Conservation (phyloP, 2,329 filamentous ascomycete genomes). For the Cladophialophora immunda region DNA sequence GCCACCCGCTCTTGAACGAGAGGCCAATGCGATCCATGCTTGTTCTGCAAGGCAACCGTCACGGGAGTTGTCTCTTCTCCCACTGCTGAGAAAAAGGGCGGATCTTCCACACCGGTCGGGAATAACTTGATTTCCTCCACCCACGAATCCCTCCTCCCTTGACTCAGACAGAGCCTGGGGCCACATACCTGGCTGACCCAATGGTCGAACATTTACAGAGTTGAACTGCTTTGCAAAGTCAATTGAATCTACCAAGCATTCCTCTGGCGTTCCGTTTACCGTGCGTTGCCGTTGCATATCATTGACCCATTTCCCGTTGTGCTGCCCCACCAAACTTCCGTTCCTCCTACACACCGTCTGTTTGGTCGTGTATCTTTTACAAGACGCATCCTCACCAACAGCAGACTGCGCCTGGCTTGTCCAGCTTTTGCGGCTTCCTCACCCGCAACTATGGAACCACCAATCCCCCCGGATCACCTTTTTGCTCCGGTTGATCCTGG, state of each 20-base stretch:
- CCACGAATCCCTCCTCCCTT: slow-evolving; percentile 17
- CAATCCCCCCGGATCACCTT: slow-evolving; percentile 31
- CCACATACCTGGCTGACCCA: slow-evolving; percentile 6
- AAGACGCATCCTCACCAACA: slow-evolving; percentile 32
- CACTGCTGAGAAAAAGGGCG: neutral
- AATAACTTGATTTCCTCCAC: slow-evolving; percentile 12
- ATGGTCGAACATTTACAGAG: neutral
- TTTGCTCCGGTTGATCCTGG: slow-evolving; percentile 28
- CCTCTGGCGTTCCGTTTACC: slow-evolving; percentile 3
- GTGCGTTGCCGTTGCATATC: slow-evolving; percentile 10
- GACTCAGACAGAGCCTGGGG: neutral
- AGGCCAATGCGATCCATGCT: slow-evolving; percentile 8
- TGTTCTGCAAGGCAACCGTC: slow-evolving; percentile 30
- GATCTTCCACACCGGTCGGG: slow-evolving; percentile 14
- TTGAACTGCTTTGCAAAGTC: neutral
- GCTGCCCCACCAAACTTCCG: slow-evolving; percentile 29
- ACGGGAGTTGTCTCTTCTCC: slow-evolving; percentile 7
- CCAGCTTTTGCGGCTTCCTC: slow-evolving; percentile 21
- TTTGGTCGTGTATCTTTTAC: slow-evolving; percentile 10
- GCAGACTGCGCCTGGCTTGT: slow-evolving; percentile 31
- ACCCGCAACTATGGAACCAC: slow-evolving; percentile 30
- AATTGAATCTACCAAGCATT: neutral
- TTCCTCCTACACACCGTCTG: slow-evolving; percentile 11
- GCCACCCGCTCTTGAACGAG: neutral
- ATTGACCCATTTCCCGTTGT: slow-evolving; percentile 15